Evolutionary conservation across 495 filamentous ascomycete genomes (phyloP).

Genomic region (Neurospora sp.): DNA sequence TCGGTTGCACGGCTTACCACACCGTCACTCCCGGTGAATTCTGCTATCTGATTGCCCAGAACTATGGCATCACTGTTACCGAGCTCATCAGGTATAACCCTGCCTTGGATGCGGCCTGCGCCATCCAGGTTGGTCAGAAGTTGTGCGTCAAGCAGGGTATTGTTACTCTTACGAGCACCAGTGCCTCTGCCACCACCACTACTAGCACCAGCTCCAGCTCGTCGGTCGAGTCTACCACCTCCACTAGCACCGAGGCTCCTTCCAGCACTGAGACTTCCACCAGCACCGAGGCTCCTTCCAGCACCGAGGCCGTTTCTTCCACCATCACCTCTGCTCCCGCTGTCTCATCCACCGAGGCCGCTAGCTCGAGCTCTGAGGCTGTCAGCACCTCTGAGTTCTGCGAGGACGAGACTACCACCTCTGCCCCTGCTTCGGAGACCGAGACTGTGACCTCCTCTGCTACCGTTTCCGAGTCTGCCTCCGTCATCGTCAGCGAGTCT

Average conservation of each 20-base stretch:
- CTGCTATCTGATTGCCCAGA: conserved; percentile 8
- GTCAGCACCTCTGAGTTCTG: conserved; percentile 5
- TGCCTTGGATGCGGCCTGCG: neutral
- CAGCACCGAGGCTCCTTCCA: too few relatives aligned
- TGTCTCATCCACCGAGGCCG: neutral
- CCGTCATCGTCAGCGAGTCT: too few relatives aligned
- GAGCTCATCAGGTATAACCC: conserved; percentile 6
- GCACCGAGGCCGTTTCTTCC: too few relatives aligned
- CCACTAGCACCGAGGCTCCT: too few relatives aligned
- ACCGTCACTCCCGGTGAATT: conserved; percentile 6
- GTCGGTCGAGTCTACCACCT: too few relatives aligned
- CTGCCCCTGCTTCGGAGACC: neutral
- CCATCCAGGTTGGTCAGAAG: neutral
- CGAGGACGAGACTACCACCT: neutral
- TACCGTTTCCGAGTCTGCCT: too few relatives aligned
- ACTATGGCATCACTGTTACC: conserved; percentile 3
- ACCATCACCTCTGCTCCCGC: conserved; percentile 1
- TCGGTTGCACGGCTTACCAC: conserved; percentile 7
- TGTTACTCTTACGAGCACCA: neutral
- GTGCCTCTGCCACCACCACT: too few relatives aligned
- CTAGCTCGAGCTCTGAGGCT: conserved; percentile 2
- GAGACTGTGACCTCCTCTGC: too few relatives aligned
- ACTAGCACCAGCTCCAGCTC: too few relatives aligned
- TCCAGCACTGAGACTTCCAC: too few relatives aligned
- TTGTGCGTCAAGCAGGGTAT: conserved; percentile 7